phyloP scores from a whole-genome alignment of 129 eudicot genomes.

The Pseudognaphalium luteoalbum region DNA sequence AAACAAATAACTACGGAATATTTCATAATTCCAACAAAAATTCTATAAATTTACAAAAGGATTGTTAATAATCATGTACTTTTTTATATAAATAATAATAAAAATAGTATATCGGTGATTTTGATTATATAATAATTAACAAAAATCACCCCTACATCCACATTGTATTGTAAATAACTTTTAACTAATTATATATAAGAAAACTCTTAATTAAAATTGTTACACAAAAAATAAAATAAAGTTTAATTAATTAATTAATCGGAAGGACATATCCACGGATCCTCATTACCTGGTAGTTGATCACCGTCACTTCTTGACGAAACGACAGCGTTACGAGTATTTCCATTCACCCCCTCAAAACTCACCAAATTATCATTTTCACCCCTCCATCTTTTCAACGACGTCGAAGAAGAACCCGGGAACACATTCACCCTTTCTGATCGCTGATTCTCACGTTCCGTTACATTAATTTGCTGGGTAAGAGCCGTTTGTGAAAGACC shows the following conservation, averaged over 20 bases:
- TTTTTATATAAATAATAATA: neutral
- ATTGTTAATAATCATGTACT: constrained; percentile 12
- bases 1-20: neutral
- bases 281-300: constrained; percentile 46
- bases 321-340: constrained; percentile 28
- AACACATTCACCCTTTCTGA: constrained; percentile 24
- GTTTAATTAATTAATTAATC: constrained; percentile 29
- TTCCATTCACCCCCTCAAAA: constrained; percentile 26
- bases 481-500: constrained; percentile 17
- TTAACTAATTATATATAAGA: neutral
- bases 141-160: constrained; percentile 31
- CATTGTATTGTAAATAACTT: neutral
- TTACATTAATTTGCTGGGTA: neutral
- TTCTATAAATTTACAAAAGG: neutral
- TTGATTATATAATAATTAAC: constrained; percentile 27
- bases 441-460: constrained; percentile 8
- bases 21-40: neutral
- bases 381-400: constrained; percentile 43
- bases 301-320: constrained; percentile 32
- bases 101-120: constrained; percentile 24
- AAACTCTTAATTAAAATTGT: constrained; percentile 11
- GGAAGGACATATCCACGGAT: constrained; percentile 59
- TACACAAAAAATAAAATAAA: constrained; percentile 22
- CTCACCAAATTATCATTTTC: constrained; percentile 33
- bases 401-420: constrained; percentile 19